Evolutionary conservation across 164 flowering plant genomes (phyloP).

Genomic region (Akebia trifoliata): DNA sequence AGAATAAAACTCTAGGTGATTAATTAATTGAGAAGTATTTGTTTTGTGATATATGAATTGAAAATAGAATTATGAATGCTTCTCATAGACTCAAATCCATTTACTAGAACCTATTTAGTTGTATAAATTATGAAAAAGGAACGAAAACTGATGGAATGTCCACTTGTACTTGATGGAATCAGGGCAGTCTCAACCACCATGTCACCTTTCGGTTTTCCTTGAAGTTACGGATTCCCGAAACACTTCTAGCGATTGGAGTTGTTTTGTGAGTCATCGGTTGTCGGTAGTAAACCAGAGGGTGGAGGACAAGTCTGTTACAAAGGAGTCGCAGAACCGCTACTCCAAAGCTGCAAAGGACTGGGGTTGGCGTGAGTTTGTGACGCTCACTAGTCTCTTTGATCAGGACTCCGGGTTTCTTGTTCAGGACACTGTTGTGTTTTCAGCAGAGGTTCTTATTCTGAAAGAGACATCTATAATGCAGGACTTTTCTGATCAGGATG

Average conservation of each 20-base stretch:
- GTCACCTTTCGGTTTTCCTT: slow-evolving; percentile 96
- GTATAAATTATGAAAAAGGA: slow-evolving; percentile 9
- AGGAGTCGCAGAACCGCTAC: slow-evolving; percentile 95
- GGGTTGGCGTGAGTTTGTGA: slow-evolving; percentile 99
- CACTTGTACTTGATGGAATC: slow-evolving; percentile 43
- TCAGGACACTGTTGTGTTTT: slow-evolving; percentile 83
- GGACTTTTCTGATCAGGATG: slow-evolving; percentile 52
- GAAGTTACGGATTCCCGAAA: slow-evolving; percentile 95
- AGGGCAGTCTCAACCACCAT: slow-evolving; percentile 99
- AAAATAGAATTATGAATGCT: neutral
- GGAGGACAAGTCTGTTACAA: slow-evolving; percentile 90
- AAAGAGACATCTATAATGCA: slow-evolving; percentile 79
- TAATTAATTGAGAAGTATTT: neutral
- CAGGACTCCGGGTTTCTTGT: slow-evolving; percentile 97
- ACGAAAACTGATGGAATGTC: slow-evolving; percentile 29
- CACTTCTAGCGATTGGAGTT: slow-evolving; percentile 91
- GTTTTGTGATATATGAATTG: neutral
- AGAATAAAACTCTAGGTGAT: neutral
- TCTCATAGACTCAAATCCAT: neutral
- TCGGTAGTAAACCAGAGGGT: slow-evolving; percentile 92
- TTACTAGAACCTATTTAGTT: slow-evolving; percentile 6
- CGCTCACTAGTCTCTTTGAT: slow-evolving; percentile 93
- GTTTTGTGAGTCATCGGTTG: slow-evolving; percentile 94
- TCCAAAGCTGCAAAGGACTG: slow-evolving; percentile 99
- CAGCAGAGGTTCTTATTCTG: slow-evolving; percentile 96